Evolutionary conservation across 1,139 yeast genomes (phyloP).

Genomic region (Hyphopichia burtonii): DNA sequence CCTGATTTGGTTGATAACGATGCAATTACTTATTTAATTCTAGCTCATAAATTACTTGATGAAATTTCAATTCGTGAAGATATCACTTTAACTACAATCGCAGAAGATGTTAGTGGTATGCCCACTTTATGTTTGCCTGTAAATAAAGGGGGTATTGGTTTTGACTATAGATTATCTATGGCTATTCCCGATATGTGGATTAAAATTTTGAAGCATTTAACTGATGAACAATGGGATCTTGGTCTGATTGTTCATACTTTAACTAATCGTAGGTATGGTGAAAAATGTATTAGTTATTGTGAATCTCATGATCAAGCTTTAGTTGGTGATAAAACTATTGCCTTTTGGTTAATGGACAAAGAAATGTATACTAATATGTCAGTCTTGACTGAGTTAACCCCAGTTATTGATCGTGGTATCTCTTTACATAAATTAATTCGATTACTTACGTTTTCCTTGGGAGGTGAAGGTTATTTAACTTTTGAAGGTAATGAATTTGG

Average conservation of each 20-base stretch:
- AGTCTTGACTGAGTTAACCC: slow-evolving; percentile 64
- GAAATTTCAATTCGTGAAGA: slow-evolving; percentile 42
- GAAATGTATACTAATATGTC: slow-evolving; percentile 98
- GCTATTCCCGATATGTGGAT: slow-evolving; percentile 99
- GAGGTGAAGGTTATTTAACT: slow-evolving; percentile 94
- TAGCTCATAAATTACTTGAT: slow-evolving; percentile 76
- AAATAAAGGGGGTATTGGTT: slow-evolving; percentile 81
- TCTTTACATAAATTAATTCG: slow-evolving; percentile 90
- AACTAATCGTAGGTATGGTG: slow-evolving; percentile 86
- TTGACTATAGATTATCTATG: slow-evolving; percentile 92
- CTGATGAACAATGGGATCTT: slow-evolving; percentile 92
- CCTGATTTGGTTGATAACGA: slow-evolving; percentile 82
- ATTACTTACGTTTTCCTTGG: slow-evolving; percentile 78
- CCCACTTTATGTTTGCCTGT: slow-evolving; percentile 87
- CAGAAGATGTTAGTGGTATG: slow-evolving; percentile 98
- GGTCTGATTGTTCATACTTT: slow-evolving; percentile 77
- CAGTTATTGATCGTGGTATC: slow-evolving; percentile 82
- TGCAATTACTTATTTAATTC: slow-evolving; percentile 80
- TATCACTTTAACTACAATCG: slow-evolving; percentile 71
- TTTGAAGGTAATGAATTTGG: slow-evolving; percentile 99
- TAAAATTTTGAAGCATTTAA: slow-evolving; percentile 76
- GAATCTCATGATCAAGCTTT: slow-evolving; percentile 97
- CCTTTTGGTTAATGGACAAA: slow-evolving; percentile 98
- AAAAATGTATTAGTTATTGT: slow-evolving; percentile 87
- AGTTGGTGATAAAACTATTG: slow-evolving; percentile 94